phyloP scores from a whole-genome alignment of 768 basidiomycete genomes.

The Leccinum imitatum region DNA sequence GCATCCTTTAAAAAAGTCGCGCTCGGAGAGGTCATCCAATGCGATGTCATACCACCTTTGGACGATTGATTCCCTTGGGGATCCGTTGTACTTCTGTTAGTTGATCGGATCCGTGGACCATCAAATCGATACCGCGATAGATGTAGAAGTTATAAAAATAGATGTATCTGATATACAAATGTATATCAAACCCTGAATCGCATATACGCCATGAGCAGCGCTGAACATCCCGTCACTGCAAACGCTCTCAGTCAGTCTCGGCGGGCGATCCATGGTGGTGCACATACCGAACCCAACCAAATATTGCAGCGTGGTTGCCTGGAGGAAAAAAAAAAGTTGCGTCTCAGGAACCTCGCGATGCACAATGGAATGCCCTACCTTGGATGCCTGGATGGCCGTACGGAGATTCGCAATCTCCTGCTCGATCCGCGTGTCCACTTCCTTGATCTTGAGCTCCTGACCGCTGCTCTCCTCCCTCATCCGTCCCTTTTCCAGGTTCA shows the following conservation, averaged over 20 bases:
- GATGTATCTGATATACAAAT: neutral
- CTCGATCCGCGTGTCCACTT: constrained; percentile 96
- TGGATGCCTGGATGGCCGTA: constrained; percentile 82
- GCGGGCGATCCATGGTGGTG: neutral
- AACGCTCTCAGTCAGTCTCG: constrained; percentile 8
- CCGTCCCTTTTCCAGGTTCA: constrained; percentile 95
- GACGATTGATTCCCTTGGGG: constrained; percentile 43
- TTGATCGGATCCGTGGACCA: neutral
- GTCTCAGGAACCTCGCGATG: constrained; percentile 2
- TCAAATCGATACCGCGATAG: constrained; percentile 5
- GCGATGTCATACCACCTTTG: constrained; percentile 67
- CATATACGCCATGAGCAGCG: constrained; percentile 84
- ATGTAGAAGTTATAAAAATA: constrained; percentile 4
- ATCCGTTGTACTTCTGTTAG: too few species aligned
- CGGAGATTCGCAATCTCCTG: constrained; percentile 88
- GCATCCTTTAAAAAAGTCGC: constrained; percentile 72
- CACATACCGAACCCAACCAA: constrained; percentile 80
- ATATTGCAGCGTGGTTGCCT: constrained; percentile 87
- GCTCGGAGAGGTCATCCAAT: constrained; percentile 57
- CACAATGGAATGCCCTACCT: constrained; percentile 43
- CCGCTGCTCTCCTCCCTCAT: constrained; percentile 90
- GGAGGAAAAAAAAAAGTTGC: neutral
- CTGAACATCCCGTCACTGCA: constrained; percentile 81
- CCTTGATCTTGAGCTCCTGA: constrained; percentile 95
- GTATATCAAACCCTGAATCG: constrained; percentile 52